phyloP scores from a whole-genome alignment of 305 asterid species.

The Ilex paraguariensis region DNA sequence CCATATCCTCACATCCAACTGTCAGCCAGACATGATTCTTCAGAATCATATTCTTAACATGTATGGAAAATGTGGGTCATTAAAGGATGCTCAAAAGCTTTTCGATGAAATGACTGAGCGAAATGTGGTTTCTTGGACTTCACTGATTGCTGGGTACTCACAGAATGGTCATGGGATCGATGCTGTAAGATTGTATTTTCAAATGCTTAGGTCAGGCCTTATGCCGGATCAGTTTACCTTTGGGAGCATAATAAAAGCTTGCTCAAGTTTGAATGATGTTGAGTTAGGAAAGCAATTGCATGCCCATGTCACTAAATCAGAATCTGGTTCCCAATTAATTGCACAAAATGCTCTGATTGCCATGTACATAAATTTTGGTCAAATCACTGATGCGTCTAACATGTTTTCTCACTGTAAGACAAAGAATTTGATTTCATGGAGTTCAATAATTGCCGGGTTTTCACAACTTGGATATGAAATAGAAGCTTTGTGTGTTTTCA shows the following conservation, averaged over 20 bases:
- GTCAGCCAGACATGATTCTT: slow-evolving; percentile 52
- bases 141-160: slow-evolving; percentile 59
- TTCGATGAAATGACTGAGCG: slow-evolving; percentile 58
- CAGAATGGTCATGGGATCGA: slow-evolving; percentile 46
- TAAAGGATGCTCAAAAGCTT: slow-evolving; percentile 51
- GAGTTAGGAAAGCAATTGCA: slow-evolving; percentile 57
- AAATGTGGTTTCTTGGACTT: slow-evolving; percentile 72
- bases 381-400: slow-evolving; percentile 31
- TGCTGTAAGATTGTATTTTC: slow-evolving; percentile 44
- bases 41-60: slow-evolving; percentile 65
- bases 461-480: slow-evolving; percentile 61
- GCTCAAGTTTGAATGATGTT: slow-evolving; percentile 35
- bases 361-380: slow-evolving; percentile 55
- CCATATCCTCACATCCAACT: slow-evolving; percentile 37
- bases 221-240: slow-evolving; percentile 61
- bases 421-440: slow-evolving; percentile 78
- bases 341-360: slow-evolving; percentile 69
- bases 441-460: slow-evolving; percentile 76
- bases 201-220: slow-evolving; percentile 45
- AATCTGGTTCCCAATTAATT: slow-evolving; percentile 48
- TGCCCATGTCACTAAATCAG: slow-evolving; percentile 53
- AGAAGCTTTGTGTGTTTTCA: slow-evolving; percentile 48
- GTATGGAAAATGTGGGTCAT: slow-evolving; percentile 75
- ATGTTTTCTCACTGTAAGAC: slow-evolving; percentile 39
- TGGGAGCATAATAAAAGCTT: slow-evolving; percentile 60